A percentile compares a stretch with the other conserved stretches of the same genome.
Evolutionary conservation across 2,329 filamentous ascomycete genomes (phyloP).

Genomic region (Penicillium sclerotiorum): DNA sequence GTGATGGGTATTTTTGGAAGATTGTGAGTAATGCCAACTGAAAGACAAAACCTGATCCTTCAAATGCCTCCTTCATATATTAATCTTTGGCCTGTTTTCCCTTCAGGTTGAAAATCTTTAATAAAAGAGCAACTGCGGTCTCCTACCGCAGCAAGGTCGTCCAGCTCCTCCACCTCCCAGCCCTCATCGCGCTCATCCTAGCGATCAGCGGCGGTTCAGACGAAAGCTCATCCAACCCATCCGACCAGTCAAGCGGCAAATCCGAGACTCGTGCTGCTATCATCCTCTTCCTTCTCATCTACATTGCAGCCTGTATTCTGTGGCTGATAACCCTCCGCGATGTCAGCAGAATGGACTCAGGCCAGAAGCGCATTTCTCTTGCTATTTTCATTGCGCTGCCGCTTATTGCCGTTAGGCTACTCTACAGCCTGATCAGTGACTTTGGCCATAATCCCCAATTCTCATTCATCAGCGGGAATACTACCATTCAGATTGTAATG

Average conservation of each 20-base stretch:
- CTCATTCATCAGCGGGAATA: conserved; percentile 1
- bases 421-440: conserved; percentile 10
- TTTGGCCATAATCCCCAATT: conserved; percentile 8
- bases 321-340: conserved; percentile 4
- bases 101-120: not conserved
- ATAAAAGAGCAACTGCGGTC: conserved; percentile 4
- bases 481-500: conserved; percentile 5
- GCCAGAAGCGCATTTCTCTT: conserved; percentile 4
- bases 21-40: not conserved
- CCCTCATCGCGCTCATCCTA: conserved; percentile 7
- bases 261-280: conserved; percentile 2
- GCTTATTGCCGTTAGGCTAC: not conserved
- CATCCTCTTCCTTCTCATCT: conserved; percentile 2
- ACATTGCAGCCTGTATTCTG: not conserved
- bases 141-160: conserved; percentile 5
- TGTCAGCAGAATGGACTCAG: not conserved
- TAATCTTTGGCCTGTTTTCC: not conserved
- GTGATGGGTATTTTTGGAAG: not conserved
- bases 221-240: conserved; percentile 4
- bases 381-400: conserved; percentile 7
- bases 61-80: not conserved
- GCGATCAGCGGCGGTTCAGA: conserved; percentile 8
- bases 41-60: not conserved
- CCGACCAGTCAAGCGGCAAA: conserved; percentile 4
- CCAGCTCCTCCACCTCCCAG: conserved; percentile 8